Conservation (phyloP, 164 flowering plant species). For the Magnolia changhungtana region DNA sequence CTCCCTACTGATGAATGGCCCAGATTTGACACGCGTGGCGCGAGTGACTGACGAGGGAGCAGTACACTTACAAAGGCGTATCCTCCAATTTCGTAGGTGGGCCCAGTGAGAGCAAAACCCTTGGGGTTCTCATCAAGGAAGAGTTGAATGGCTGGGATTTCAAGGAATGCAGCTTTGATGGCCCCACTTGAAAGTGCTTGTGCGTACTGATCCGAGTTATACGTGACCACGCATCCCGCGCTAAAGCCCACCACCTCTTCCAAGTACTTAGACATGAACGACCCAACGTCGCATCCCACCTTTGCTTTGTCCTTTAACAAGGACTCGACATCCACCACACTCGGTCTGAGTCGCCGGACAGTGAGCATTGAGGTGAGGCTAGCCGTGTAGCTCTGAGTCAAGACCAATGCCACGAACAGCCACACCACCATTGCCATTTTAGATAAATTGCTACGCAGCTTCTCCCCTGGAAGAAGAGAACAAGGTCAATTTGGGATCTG, state of each 20-base stretch:
- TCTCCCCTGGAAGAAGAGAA: slow-evolving; percentile 30
- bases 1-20: neutral
- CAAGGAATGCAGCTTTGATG: slow-evolving; percentile 40
- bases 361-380: slow-evolving; percentile 39
- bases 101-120: slow-evolving; percentile 21
- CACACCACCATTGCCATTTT: slow-evolving; percentile 42
- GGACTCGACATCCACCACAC: slow-evolving; percentile 16
- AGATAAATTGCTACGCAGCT: slow-evolving; percentile 30
- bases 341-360: slow-evolving; percentile 39
- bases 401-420: slow-evolving; percentile 40
- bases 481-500: neutral
- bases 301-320: slow-evolving; percentile 12
- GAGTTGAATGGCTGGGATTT: slow-evolving; percentile 33
- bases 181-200: slow-evolving; percentile 25
- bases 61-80: slow-evolving; percentile 21
- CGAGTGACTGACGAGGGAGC: neutral
- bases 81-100: slow-evolving; percentile 16
- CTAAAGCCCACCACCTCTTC: slow-evolving; percentile 15
- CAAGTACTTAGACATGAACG: slow-evolving; percentile 29
- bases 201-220: slow-evolving; percentile 17
- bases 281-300: slow-evolving; percentile 33
- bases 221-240: slow-evolving; percentile 12
- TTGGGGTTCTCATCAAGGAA: slow-evolving; percentile 30
- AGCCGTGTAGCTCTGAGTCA: slow-evolving; percentile 46
- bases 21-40: no score